Percentiles rank a stretch among this genome's conserved stretches.
These are phyloP conservation scores for Barnettozyma californica DNA, from an alignment of 805 yeast species.

Conservation along the genomic window DNA sequence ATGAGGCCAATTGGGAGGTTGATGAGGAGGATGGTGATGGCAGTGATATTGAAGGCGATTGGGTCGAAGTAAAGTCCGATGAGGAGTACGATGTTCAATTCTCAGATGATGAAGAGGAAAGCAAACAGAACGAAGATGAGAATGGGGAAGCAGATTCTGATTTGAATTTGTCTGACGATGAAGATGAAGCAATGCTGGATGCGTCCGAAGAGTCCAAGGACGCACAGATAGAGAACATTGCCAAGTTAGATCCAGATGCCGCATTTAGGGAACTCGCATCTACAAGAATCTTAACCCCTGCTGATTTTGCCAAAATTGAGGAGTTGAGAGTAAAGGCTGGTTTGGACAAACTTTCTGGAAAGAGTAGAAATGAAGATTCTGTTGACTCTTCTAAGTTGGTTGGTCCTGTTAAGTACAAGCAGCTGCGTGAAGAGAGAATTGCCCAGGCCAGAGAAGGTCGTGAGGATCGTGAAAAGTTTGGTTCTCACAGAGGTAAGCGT, in stretches of 20 bases:
- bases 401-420: slow-evolving; percentile 75
- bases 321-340: slow-evolving; percentile 85
- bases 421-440: slow-evolving; percentile 83
- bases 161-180: slow-evolving; percentile 34
- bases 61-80: slow-evolving; percentile 85
- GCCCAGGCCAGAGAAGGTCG: slow-evolving; percentile 86
- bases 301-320: slow-evolving; percentile 93
- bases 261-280: slow-evolving; percentile 58
- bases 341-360: slow-evolving; percentile 70
- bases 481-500: slow-evolving; percentile 79
- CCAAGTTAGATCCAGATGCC: slow-evolving; percentile 34
- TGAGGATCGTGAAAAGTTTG: slow-evolving; percentile 87
- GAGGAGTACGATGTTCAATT: slow-evolving; percentile 59
- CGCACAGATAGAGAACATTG: slow-evolving; percentile 30
- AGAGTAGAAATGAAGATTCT: slow-evolving; percentile 64
- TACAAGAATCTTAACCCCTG: slow-evolving; percentile 87
- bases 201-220: slow-evolving; percentile 21
- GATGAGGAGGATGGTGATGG: slow-evolving; percentile 45
- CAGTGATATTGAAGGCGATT: slow-evolving; percentile 76
- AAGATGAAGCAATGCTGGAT: slow-evolving; percentile 24
- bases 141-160: slow-evolving; percentile 50
- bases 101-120: slow-evolving; percentile 40
- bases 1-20: slow-evolving; percentile 55
- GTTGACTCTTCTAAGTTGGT: slow-evolving; percentile 76
- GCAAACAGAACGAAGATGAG: slow-evolving; percentile 32